A percentile compares a stretch with the other conserved stretches of the same genome.
Evolutionary conservation across 2,329 filamentous ascomycete species (phyloP).

Genomic region (Penicillium sp.): DNA sequence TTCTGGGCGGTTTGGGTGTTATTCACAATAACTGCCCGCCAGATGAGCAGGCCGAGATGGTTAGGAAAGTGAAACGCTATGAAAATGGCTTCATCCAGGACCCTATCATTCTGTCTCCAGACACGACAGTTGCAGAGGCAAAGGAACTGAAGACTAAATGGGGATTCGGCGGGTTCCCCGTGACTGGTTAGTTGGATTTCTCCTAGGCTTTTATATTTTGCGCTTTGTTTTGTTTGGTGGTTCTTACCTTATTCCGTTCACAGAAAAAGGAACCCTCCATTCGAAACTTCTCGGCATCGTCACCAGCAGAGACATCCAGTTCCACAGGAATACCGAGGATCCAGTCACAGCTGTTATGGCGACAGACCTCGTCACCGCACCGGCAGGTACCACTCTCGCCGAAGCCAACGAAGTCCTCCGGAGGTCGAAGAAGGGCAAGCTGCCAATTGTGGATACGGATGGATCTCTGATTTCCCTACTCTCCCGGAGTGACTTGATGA

Average conservation of each 20-base stretch:
- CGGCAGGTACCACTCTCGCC: constrained; percentile 73
- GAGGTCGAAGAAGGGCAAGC: constrained; percentile 97
- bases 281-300: constrained; percentile 97
- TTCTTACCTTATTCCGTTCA: background rate
- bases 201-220: background rate
- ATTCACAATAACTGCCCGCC: constrained; percentile 99
- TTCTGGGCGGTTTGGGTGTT: constrained; percentile 65
- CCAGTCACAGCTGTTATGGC: constrained; percentile 91
- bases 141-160: constrained; percentile 94
- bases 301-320: constrained; percentile 96
- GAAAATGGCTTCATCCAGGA: constrained; percentile 99
- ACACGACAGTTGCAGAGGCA: constrained; percentile 85
- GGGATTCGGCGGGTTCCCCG: constrained; percentile 97
- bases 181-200: constrained; percentile 75
- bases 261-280: constrained; percentile 86
- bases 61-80: constrained; percentile 97
- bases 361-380: constrained; percentile 86
- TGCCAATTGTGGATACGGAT: constrained; percentile 81
- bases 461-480: constrained; percentile 90
- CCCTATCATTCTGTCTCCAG: constrained; percentile 84
- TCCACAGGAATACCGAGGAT: constrained; percentile 72
- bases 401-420: constrained; percentile 93
- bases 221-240: background rate
- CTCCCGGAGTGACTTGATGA: constrained; percentile 92
- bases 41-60: constrained; percentile 96